These are phyloP conservation scores for Solanum commersonii DNA, from an alignment of 257 asterid genomes.

Conservation along the genomic window DNA sequence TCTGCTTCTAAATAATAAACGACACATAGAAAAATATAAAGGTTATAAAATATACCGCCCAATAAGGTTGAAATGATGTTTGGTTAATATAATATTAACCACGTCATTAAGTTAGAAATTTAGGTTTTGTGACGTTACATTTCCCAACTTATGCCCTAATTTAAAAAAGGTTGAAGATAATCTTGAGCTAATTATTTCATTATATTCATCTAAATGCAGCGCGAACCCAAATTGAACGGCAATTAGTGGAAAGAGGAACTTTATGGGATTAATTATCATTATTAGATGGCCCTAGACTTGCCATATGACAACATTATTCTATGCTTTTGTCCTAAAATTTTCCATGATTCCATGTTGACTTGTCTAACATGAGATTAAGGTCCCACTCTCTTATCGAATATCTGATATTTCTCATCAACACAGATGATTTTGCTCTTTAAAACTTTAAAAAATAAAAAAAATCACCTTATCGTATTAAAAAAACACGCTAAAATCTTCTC, in stretches of 20 bases:
- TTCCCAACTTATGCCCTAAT: background rate
- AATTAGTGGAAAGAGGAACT: background rate
- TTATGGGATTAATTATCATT: background rate
- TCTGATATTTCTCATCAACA: background rate
- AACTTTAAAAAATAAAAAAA: no score
- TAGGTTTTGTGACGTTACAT: background rate
- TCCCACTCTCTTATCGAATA: background rate
- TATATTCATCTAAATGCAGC: background rate
- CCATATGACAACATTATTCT: background rate
- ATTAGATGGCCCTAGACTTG: background rate
- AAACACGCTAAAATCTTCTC: no score
- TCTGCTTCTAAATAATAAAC: background rate
- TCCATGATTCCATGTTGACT: background rate
- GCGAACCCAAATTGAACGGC: background rate
- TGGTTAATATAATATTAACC: background rate
- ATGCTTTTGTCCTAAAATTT: background rate
- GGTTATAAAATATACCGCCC: background rate
- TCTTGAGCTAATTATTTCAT: background rate
- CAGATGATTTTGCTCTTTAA: fast-evolving
- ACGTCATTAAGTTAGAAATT: background rate
- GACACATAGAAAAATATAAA: background rate
- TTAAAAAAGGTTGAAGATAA: background rate
- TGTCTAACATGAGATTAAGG: background rate
- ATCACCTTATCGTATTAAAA: background rate
- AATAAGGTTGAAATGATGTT: background rate